Evolutionary conservation across 75 land plant genomes (phyloP), one percentile per base, ranked within the genome.

Genomic region (Selaginella tamariscina): DNA sequence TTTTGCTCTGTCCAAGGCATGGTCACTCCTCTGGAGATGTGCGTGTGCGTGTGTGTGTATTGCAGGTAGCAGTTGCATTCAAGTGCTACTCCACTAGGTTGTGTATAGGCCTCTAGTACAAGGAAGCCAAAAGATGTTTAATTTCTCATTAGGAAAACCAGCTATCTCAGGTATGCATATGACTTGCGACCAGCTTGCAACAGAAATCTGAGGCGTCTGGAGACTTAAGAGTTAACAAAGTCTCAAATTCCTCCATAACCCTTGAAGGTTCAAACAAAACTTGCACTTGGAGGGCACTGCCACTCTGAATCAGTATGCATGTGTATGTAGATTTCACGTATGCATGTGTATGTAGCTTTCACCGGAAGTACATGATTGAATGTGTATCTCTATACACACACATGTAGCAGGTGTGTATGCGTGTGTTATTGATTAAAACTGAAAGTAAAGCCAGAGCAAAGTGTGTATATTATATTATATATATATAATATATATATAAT

Each of bases 281-380:
- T 0, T 29, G 8, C 0, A 68, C 72, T 33, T 73, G 62, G 0
- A 73, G 27, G 49, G 55, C 73, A 2, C 67, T 44, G 23, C 76
- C 76, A 33, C 69, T 73, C 66, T 0, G 72, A 54, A 32, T 74
- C 59, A 15, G 76, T 73, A 32, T 33, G 64, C 13, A 74, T 29
- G n/a, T n/a, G n/a, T 0, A 15, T 69, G 0, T 33, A 0, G 5
- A 31, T 31, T 2, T 32, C 66, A 15, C 62, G 27, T 1, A 29
- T 29, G 22, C 73, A 69, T 13, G 30, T 64, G 33, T 74, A 74
- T 13, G 32, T 59, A 23, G 56, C 66, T 26, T 70, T 74, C 1
- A 67, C 33, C 30, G 76, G 66, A 33, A 74, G 55, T 31, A 32
- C 60, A 49, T 74, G 76, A 32, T 49, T 33, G 54, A 74, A 74